Conservation (phyloP, 495 filamentous ascomycete species). For the Penicillium odoratum region DNA sequence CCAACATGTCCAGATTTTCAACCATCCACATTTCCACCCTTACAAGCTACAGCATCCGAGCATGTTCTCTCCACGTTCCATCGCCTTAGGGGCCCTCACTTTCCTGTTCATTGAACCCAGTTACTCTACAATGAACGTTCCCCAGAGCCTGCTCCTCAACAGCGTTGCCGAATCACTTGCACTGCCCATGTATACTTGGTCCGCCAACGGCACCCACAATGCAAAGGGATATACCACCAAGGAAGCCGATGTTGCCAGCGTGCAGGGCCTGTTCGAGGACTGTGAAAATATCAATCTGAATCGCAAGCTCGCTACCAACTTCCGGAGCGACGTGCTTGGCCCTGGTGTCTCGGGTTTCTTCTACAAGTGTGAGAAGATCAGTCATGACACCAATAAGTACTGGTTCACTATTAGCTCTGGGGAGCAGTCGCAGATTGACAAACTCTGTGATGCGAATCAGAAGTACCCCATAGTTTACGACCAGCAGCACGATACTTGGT, state of each 20-base stretch:
- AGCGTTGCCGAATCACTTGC: slow-evolving; percentile 20
- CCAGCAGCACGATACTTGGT: slow-evolving; percentile 29
- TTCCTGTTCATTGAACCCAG: background rate
- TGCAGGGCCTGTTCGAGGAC: slow-evolving; percentile 23
- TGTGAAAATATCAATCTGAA: slow-evolving; percentile 34
- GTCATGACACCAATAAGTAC: slow-evolving; percentile 26
- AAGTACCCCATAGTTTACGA: slow-evolving; percentile 27
- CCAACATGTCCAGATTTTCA: background rate
- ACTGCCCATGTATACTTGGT: slow-evolving; percentile 29
- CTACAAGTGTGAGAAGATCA: slow-evolving; percentile 30
- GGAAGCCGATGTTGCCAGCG: slow-evolving; percentile 13
- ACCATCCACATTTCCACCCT: background rate
- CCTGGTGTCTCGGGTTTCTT: slow-evolving; percentile 25
- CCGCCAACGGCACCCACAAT: slow-evolving; percentile 29
- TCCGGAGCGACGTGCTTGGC: slow-evolving; percentile 30
- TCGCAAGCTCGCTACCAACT: slow-evolving; percentile 27
- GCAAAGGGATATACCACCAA: slow-evolving; percentile 28
- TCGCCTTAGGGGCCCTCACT: background rate
- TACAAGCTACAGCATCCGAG: background rate
- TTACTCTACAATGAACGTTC: slow-evolving; percentile 5
- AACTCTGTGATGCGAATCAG: slow-evolving; percentile 23
- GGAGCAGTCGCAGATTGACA: slow-evolving; percentile 20
- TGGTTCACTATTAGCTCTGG: slow-evolving; percentile 32
- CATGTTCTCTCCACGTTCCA: slow-evolving; percentile 2
- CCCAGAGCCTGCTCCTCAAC: slow-evolving; percentile 21